phyloP scores from a whole-genome alignment of 2,329 filamentous ascomycete species.

The Diplodia sapinea region DNA sequence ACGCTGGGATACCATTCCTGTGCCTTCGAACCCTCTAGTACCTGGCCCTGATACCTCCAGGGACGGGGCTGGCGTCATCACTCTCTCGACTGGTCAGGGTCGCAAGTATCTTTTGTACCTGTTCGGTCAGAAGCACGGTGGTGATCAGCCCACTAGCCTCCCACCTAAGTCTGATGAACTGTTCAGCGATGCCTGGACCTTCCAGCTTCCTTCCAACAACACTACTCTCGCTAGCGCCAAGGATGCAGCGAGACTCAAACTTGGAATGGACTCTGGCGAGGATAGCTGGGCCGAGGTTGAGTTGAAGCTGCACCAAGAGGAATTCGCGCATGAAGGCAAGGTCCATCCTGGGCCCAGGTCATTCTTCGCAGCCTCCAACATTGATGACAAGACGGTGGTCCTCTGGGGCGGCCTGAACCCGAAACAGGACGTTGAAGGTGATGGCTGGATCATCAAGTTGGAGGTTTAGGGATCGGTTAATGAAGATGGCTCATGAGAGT shows the following conservation, averaged over 20 bases:
- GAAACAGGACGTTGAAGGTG: slow-evolving; percentile 51
- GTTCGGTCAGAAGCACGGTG: slow-evolving; percentile 44
- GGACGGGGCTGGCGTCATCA: slow-evolving; percentile 46
- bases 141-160: slow-evolving; percentile 32
- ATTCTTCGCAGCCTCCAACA: slow-evolving; percentile 50
- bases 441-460: slow-evolving; percentile 53
- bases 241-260: slow-evolving; percentile 49
- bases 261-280: slow-evolving; percentile 50
- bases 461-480: slow-evolving; percentile 35
- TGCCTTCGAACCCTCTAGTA: slow-evolving; percentile 52
- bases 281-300: slow-evolving; percentile 52
- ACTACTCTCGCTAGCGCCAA: slow-evolving; percentile 54
- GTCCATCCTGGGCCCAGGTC: slow-evolving; percentile 53
- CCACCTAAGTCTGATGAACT: slow-evolving; percentile 34
- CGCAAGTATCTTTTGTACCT: slow-evolving; percentile 54
- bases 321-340: slow-evolving; percentile 48
- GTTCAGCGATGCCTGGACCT: slow-evolving; percentile 42
- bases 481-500: not conserved
- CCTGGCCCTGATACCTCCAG: slow-evolving; percentile 50
- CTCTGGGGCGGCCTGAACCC: slow-evolving; percentile 54
- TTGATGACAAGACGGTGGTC: slow-evolving; percentile 47
- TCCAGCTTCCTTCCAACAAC: slow-evolving; percentile 51
- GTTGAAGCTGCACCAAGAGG: slow-evolving; percentile 44
- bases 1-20: slow-evolving; percentile 49
- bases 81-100: slow-evolving; percentile 52